phyloP scores from a whole-genome alignment of 345 rosid species.

The Brassica incana region DNA sequence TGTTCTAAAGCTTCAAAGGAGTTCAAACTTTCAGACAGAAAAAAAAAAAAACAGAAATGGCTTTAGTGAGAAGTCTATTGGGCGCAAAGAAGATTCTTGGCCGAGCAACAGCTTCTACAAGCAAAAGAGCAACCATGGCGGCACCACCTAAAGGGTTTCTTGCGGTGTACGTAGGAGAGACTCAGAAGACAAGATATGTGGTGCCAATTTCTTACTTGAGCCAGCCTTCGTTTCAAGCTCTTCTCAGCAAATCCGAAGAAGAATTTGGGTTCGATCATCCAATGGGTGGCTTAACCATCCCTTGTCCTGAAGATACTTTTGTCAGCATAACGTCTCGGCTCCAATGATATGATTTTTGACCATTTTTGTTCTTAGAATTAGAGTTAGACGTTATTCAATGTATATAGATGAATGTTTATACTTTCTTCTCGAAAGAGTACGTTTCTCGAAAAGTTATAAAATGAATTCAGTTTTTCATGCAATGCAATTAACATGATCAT shows the following conservation, averaged over 20 bases:
- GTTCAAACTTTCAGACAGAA: not conserved
- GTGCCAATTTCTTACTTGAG: not conserved
- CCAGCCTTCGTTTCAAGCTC: not conserved
- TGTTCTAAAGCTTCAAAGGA: constrained; percentile 13
- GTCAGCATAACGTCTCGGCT: constrained; percentile 38
- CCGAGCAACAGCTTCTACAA: constrained; percentile 25
- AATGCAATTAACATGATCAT: not conserved
- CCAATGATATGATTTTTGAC: not conserved
- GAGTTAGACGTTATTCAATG: not conserved
- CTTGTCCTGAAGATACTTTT: constrained; percentile 52
- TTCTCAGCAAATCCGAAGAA: constrained; percentile 39
- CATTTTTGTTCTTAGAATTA: not conserved
- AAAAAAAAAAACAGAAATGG: constrained; percentile 12
- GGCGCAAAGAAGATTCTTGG: constrained; percentile 31
- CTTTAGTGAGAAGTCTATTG: constrained; percentile 30
- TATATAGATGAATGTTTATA: not conserved
- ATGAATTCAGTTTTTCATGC: not conserved
- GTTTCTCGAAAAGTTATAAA: not conserved
- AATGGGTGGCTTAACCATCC: constrained; percentile 53
- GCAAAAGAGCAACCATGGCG: not conserved
- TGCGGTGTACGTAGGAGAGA: not conserved
- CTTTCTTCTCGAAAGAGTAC: not conserved
- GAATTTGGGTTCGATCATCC: constrained; percentile 56
- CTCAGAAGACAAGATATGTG: not conserved
- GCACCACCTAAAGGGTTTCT: not conserved